Conservation (phyloP, 345 rosid species). For the Linum usitatissimum region DNA sequence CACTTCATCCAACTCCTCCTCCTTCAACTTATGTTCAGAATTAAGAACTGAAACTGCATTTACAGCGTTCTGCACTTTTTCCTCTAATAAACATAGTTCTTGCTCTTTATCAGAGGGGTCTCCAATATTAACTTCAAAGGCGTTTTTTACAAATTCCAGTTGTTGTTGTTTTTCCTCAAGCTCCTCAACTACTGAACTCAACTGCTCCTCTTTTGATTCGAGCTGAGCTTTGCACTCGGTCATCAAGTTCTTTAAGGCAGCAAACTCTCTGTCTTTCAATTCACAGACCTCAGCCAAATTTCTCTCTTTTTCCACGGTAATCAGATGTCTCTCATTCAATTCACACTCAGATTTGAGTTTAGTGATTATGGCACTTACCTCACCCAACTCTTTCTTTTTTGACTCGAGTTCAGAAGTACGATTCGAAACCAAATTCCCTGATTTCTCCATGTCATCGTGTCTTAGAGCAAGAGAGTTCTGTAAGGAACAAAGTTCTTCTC, state of each 20-base stretch:
- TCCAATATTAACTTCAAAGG: not conserved
- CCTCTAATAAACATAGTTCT: not conserved
- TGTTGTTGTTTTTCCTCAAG: not conserved
- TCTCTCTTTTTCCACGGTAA: not conserved
- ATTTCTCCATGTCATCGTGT: constrained; percentile 15
- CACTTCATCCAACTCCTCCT: not conserved
- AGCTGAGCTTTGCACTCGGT: not conserved
- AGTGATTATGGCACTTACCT: not conserved
- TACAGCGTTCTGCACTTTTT: not conserved
- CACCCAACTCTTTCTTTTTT: not conserved
- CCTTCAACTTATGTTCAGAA: not conserved
- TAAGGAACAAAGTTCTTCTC: not conserved
- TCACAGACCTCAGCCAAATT: not conserved
- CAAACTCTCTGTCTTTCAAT: not conserved
- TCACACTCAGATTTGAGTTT: not conserved
- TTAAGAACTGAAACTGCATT: constrained; percentile 1
- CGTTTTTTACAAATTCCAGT: not conserved
- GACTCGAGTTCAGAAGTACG: not conserved
- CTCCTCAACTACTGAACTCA: not conserved
- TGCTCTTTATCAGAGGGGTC: constrained; percentile 3
- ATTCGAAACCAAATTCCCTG: not conserved
- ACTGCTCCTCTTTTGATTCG: not conserved
- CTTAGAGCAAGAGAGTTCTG: not conserved
- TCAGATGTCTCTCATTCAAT: not conserved
- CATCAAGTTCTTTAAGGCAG: not conserved